Conservation (phyloP, 495 filamentous ascomycete genomes). For the Glonium stellatum region DNA sequence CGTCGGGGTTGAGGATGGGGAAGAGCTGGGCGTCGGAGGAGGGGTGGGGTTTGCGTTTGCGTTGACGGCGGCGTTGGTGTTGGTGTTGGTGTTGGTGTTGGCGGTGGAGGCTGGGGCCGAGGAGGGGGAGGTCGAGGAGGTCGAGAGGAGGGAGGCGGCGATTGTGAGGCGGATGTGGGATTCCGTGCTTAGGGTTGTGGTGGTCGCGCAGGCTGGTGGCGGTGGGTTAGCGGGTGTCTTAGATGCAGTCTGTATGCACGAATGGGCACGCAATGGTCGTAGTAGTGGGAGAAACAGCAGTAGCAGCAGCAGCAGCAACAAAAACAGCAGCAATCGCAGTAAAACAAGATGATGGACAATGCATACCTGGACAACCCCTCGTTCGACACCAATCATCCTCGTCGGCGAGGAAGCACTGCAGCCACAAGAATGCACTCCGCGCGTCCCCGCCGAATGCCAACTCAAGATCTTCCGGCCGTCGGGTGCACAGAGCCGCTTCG, state of each 20-base stretch:
- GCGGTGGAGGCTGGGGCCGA: too few relatives aligned
- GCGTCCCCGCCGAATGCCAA: slow-evolving; percentile 54
- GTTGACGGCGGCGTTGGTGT: slow-evolving; percentile 2
- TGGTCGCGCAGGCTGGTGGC: slow-evolving; percentile 43
- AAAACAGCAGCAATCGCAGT: too few relatives aligned
- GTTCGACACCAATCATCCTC: slow-evolving; percentile 55
- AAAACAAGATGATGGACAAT: not conserved
- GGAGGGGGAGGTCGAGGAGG: slow-evolving; percentile 43
- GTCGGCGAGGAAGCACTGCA: slow-evolving; percentile 52
- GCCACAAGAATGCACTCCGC: slow-evolving; percentile 53
- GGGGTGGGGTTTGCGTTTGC: too few relatives aligned
- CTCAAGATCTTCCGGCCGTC: slow-evolving; percentile 48
- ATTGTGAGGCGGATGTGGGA: slow-evolving; percentile 54
- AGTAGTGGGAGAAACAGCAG: too few relatives aligned
- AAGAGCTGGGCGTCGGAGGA: not conserved
- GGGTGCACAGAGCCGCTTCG: slow-evolving; percentile 40
- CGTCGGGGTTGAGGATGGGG: slow-evolving; percentile 6
- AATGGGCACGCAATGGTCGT: too few relatives aligned
- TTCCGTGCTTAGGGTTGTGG: slow-evolving; percentile 50
- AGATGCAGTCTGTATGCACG: not conserved
- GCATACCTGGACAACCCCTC: slow-evolving; percentile 45
- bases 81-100: slow-evolving; percentile 27
- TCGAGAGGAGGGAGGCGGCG: slow-evolving; percentile 48
- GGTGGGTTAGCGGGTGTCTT: too few relatives aligned
- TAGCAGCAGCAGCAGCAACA: too few relatives aligned